Conservation (phyloP, 805 yeast species). For the Sungouiella blattae region DNA sequence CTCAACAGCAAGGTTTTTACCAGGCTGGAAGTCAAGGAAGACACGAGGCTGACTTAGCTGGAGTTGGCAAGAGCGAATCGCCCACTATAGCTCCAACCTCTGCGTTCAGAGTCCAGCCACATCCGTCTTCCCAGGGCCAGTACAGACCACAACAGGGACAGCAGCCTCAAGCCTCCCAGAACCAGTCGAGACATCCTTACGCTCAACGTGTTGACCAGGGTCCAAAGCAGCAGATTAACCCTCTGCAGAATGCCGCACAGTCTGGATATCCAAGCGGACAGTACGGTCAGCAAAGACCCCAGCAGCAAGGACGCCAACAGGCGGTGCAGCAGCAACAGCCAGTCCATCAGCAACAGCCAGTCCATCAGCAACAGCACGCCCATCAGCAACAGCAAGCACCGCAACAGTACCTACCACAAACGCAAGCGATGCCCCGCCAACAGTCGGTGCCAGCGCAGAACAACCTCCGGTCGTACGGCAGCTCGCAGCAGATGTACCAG, state of each 20-base stretch:
- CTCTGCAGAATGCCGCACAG: too few species aligned
- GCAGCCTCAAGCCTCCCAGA: conserved; percentile 4
- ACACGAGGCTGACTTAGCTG: too few species aligned
- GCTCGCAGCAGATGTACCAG: conserved; percentile 4
- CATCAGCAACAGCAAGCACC: conserved; percentile 3
- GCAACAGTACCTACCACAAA: conserved; percentile 4
- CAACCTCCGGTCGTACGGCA: conserved; percentile 6
- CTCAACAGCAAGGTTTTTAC: too few species aligned
- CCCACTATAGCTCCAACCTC: conserved; percentile 2
- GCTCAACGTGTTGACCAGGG: conserved; percentile 1
- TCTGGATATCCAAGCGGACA: background rate
- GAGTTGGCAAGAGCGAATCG: too few species aligned
- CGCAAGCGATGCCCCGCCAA: conserved; percentile 1
- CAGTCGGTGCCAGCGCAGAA: conserved; percentile 3
- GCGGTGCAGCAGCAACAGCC: conserved; percentile 3
- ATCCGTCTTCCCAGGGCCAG: conserved; percentile 2
- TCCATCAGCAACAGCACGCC: conserved; percentile 1
- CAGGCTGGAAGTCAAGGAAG: too few species aligned
- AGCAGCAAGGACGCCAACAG: background rate
- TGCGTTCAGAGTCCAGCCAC: conserved; percentile 3
- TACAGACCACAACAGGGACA: background rate
- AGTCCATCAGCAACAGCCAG: conserved; percentile 11
- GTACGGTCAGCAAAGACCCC: background rate
- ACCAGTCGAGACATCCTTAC: conserved; percentile 1
- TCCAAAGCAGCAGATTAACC: background rate